Evolutionary conservation across 345 rosid species (phyloP).

Genomic region (Cochlearia excelsa): DNA sequence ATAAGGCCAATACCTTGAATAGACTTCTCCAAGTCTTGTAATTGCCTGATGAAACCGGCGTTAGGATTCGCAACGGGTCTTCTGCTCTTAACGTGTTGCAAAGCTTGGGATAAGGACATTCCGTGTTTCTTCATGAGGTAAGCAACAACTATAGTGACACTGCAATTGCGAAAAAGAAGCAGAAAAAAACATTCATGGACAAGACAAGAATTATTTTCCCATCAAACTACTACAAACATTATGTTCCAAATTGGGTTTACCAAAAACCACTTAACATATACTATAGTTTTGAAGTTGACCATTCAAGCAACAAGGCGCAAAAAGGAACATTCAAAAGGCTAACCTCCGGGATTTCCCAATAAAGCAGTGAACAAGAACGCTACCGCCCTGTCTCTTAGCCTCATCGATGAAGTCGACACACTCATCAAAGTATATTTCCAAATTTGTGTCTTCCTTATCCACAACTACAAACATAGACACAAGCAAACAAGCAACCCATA

Average conservation of each 20-base stretch:
- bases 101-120: conserved; percentile 59
- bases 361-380: conserved; percentile 49
- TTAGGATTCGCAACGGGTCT: conserved; percentile 61
- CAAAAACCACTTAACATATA: neutral
- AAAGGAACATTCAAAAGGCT: conserved; percentile 33
- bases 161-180: conserved; percentile 25
- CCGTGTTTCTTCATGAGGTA: conserved; percentile 67
- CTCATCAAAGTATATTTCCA: conserved; percentile 58
- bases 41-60: conserved; percentile 52
- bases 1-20: conserved; percentile 38
- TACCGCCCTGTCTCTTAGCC: conserved; percentile 45
- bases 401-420: conserved; percentile 65
- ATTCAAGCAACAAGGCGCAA: conserved; percentile 38
- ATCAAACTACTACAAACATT: neutral
- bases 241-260: neutral
- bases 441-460: conserved; percentile 57
- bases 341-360: conserved; percentile 45
- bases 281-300: neutral
- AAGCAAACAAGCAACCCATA: conserved; percentile 1
- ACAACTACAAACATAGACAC: conserved; percentile 39
- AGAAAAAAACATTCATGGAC: neutral
- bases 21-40: conserved; percentile 46
- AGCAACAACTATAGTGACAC: conserved; percentile 69
- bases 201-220: neutral
- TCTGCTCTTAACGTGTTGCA: conserved; percentile 51